Conservation (phyloP, 768 basidiomycete species). For the Obba rivulosa region DNA sequence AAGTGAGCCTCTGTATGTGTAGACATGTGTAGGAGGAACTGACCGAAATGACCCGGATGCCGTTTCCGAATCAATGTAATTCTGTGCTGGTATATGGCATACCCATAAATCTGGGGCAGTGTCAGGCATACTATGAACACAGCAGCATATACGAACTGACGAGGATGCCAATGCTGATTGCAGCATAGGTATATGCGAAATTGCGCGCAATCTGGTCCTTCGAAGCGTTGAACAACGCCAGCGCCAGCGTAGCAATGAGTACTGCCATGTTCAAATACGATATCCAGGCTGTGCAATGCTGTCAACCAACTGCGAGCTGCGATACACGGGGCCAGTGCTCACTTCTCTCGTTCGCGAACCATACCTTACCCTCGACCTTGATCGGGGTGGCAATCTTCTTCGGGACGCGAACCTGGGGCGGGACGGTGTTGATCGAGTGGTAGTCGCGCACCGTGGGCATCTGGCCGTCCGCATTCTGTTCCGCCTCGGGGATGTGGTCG, state of each 20-base stretch:
- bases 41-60: conserved; percentile 88
- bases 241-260: conserved; percentile 76
- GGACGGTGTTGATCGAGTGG: conserved; percentile 61
- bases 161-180: conserved; percentile 67
- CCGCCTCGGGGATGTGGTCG: conserved; percentile 66
- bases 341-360: conserved; percentile 97
- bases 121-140: not conserved
- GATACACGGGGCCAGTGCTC: conserved; percentile 24
- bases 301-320: not conserved
- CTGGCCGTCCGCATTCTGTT: conserved; percentile 44
- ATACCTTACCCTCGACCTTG: conserved; percentile 91
- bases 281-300: conserved; percentile 65
- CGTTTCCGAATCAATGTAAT: conserved; percentile 87
- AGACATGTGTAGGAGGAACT: not conserved
- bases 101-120: conserved; percentile 69
- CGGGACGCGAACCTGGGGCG: conserved; percentile 65
- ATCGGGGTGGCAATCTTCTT: conserved; percentile 79
- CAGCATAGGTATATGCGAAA: conserved; percentile 82
- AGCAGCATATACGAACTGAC: conserved; percentile 29
- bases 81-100: conserved; percentile 78
- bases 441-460: conserved; percentile 67
- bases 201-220: conserved; percentile 57
- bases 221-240: conserved; percentile 87
- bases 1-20: not conserved
- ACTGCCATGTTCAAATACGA: conserved; percentile 86